phyloP scores from a whole-genome alignment of 2,329 filamentous ascomycete genomes.

The Penicillium sclerotiorum region DNA sequence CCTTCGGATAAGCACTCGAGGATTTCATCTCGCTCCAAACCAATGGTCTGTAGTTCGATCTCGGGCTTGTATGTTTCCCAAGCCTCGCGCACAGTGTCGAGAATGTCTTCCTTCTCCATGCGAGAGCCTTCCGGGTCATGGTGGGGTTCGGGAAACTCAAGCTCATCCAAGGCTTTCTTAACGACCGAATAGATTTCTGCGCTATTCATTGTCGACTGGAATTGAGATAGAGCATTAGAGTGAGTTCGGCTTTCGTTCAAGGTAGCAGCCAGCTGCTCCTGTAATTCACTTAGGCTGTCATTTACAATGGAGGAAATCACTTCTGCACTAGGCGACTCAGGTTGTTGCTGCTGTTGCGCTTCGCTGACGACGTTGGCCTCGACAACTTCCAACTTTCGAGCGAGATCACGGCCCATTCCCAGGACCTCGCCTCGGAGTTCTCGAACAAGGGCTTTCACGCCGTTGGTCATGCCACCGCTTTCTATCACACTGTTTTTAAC shows the following conservation, averaged over 20 bases:
- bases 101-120: slow-evolving; percentile 79
- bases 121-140: slow-evolving; percentile 52
- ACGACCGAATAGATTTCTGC: slow-evolving; percentile 86
- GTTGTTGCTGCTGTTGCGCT: slow-evolving; percentile 46
- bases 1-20: slow-evolving; percentile 84
- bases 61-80: slow-evolving; percentile 96
- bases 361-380: slow-evolving; percentile 50
- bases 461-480: slow-evolving; percentile 83
- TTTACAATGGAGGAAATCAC: slow-evolving; percentile 79
- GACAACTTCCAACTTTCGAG: slow-evolving; percentile 71
- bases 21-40: slow-evolving; percentile 87
- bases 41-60: slow-evolving; percentile 86
- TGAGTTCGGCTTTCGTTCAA: slow-evolving; percentile 74
- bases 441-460: slow-evolving; percentile 86
- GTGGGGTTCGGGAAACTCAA: slow-evolving; percentile 61
- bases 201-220: slow-evolving; percentile 70
- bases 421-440: slow-evolving; percentile 90
- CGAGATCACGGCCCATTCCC: slow-evolving; percentile 90
- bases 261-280: slow-evolving; percentile 78
- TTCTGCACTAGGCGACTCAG: slow-evolving; percentile 58
- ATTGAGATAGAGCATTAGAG: slow-evolving; percentile 65
- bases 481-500: slow-evolving; percentile 92
- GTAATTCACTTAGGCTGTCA: slow-evolving; percentile 78
- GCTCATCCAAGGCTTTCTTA: slow-evolving; percentile 68
- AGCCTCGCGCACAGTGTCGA: slow-evolving; percentile 83